Base-by-base conservation (phyloP, 768 basidiomycete species). In the Podaxis mareebaensis region DNA sequence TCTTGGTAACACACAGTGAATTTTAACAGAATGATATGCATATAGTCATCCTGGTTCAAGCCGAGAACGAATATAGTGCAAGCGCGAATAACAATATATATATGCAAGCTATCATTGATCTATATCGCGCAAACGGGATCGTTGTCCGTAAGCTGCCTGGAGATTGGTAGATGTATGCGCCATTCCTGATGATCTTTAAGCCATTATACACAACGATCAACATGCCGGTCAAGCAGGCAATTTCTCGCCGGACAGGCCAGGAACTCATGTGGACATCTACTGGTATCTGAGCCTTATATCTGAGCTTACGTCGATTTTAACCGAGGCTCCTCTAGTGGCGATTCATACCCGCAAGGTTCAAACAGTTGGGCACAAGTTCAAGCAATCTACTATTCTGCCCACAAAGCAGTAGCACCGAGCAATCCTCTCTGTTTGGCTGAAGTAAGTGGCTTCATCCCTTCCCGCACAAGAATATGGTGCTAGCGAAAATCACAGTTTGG, bases 61-160 rank as follows among this genome's bases (percentile, higher is more conserved):
- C 83, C 5, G 85, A 85, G 66, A 86, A 86, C 64, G 85, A 86
- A 68, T 86, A 78, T 69, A 81, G 76, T 33, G 76, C 70, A 54
- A 80, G 78, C 52, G 68, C 78, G 44, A 74, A 40, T 55, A 77
- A 77, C 65, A 80, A 78, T 67, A 75, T 74, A 3, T 82, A 79
- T 68, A 86, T 82, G 85, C 82, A 83, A 66, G 76, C 73, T 15
- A 76, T 84, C 28, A 79, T 82, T 57, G 72, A 83, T 62, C 67
- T 77, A 11, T 80, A 82, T 59, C 72, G 80, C 15, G 75, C 71
- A 2, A 81, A 81, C 65, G 83, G 80, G 11, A 73, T 84, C 24
- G 78, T 81, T 53, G 71, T 84, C 30, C 83, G 82, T 82, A 60
- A 56, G 81, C 76, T 10, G 8, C 48, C 3, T 38, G 7, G n/a